A percentile compares a stretch with the other conserved stretches of the same genome.
Conservation (phyloP, 345 rosid genomes). For the Salix koriyanagi region DNA sequence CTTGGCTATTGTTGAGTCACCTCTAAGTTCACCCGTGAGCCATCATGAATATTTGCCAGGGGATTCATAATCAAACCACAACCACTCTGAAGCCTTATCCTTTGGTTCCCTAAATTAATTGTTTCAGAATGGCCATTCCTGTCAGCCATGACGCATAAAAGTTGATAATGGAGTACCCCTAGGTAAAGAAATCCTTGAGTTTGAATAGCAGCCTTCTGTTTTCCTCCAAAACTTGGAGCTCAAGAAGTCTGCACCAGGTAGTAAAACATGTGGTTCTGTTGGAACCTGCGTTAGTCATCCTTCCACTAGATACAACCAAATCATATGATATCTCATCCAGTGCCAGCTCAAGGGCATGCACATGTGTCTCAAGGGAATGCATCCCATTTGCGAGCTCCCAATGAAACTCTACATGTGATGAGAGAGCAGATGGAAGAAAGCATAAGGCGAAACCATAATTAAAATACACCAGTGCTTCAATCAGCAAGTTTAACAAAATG, state of each 20-base stretch:
- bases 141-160: slow-evolving; percentile 26
- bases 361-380: slow-evolving; percentile 76
- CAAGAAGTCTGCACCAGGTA: slow-evolving; percentile 63
- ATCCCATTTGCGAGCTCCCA: slow-evolving; percentile 81
- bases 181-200: slow-evolving; percentile 42
- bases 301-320: slow-evolving; percentile 68
- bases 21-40: slow-evolving; percentile 28
- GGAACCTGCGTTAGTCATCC: slow-evolving; percentile 52
- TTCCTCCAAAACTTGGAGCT: slow-evolving; percentile 80
- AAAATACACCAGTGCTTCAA: not conserved
- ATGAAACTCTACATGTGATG: slow-evolving; percentile 55
- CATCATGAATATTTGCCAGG: slow-evolving; percentile 63
- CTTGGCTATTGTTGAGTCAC: slow-evolving; percentile 22
- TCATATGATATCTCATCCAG: slow-evolving; percentile 92
- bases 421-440: not conserved
- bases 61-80: slow-evolving; percentile 77
- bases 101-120: slow-evolving; percentile 34
- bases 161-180: slow-evolving; percentile 22
- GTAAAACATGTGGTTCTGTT: slow-evolving; percentile 54
- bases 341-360: slow-evolving; percentile 81
- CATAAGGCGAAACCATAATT: slow-evolving; percentile 13
- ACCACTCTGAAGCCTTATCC: slow-evolving; percentile 45
- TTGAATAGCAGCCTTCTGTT: slow-evolving; percentile 37
- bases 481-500: not conserved
- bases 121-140: slow-evolving; percentile 35